Percentiles rank a stretch among this genome's conserved stretches.
Evolutionary conservation across 768 basidiomycete species (phyloP).

Genomic region (Tricholoma sp.): DNA sequence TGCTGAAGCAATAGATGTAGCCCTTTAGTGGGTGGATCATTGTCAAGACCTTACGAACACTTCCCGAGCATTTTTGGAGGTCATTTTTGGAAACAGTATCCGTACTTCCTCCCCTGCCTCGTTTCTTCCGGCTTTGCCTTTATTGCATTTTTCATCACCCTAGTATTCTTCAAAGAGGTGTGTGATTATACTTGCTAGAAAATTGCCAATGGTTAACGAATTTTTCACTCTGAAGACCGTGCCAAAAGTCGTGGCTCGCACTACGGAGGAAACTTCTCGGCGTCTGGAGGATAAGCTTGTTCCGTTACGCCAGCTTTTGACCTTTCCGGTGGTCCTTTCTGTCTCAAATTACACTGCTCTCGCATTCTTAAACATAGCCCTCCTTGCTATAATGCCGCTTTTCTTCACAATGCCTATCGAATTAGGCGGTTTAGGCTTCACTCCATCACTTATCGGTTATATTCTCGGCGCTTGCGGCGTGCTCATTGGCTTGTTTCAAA

Average conservation of each 20-base stretch:
- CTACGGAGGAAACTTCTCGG: neutral
- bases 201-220: neutral
- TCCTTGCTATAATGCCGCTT: slow-evolving; percentile 52
- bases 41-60: slow-evolving; percentile 62
- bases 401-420: slow-evolving; percentile 63
- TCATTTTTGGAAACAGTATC: slow-evolving; percentile 58
- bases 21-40: slow-evolving; percentile 61
- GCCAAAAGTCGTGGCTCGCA: slow-evolving; percentile 15
- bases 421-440: slow-evolving; percentile 61
- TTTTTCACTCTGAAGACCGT: neutral
- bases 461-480: slow-evolving; percentile 42
- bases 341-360: slow-evolving; percentile 63
- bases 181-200: slow-evolving; percentile 1
- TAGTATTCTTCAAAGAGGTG: slow-evolving; percentile 41
- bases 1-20: slow-evolving; percentile 26
- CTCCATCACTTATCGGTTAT: slow-evolving; percentile 57
- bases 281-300: slow-evolving; percentile 23
- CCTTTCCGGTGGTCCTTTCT: slow-evolving; percentile 54
- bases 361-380: slow-evolving; percentile 52
- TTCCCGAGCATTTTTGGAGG: slow-evolving; percentile 55
- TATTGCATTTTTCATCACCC: slow-evolving; percentile 27
- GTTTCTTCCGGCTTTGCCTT: slow-evolving; percentile 32
- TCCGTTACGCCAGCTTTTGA: slow-evolving; percentile 35
- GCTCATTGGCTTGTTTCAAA: slow-evolving; percentile 33
- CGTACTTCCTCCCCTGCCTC: slow-evolving; percentile 71